Evolutionary conservation across 148 eudicot genomes (phyloP).

Genomic region (Rheum nobile): DNA sequence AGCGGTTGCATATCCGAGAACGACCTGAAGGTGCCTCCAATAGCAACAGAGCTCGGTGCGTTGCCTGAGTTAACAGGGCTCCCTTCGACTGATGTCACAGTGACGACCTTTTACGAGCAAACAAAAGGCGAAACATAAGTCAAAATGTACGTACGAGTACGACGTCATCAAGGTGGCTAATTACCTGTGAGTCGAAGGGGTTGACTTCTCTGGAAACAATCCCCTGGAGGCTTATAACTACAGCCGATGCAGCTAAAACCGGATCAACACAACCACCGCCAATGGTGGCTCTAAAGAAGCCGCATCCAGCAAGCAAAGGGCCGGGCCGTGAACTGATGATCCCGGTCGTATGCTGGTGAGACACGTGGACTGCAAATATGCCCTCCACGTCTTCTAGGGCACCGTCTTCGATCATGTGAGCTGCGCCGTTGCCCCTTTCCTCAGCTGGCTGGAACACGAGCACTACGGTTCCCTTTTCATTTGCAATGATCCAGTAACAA

Average conservation of each 20-base stretch:
- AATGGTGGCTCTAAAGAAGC: conserved; percentile 54
- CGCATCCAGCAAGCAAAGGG: conserved; percentile 69
- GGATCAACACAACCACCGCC: conserved; percentile 22
- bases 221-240: conserved; percentile 67
- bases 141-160: background rate
- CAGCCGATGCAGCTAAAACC: conserved; percentile 62
- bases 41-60: conserved; percentile 22
- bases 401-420: conserved; percentile 57
- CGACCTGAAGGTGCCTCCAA: conserved; percentile 68
- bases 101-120: conserved; percentile 46
- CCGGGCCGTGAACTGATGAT: conserved; percentile 58
- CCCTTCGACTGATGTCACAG: conserved; percentile 44
- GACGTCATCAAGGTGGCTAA: conserved; percentile 4
- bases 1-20: conserved; percentile 52
- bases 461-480: conserved; percentile 25
- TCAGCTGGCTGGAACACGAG: conserved; percentile 78
- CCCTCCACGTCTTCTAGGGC: conserved; percentile 62
- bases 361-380: conserved; percentile 58
- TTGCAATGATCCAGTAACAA: too few relatives aligned
- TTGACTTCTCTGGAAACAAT: conserved; percentile 74
- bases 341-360: conserved; percentile 39
- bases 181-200: conserved; percentile 77
- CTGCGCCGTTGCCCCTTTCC: conserved; percentile 78
- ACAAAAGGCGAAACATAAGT: background rate
- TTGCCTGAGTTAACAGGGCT: conserved; percentile 22